Evolutionary conservation across 1,139 yeast species (phyloP).

Genomic region (Yamadazyma triangularis): DNA sequence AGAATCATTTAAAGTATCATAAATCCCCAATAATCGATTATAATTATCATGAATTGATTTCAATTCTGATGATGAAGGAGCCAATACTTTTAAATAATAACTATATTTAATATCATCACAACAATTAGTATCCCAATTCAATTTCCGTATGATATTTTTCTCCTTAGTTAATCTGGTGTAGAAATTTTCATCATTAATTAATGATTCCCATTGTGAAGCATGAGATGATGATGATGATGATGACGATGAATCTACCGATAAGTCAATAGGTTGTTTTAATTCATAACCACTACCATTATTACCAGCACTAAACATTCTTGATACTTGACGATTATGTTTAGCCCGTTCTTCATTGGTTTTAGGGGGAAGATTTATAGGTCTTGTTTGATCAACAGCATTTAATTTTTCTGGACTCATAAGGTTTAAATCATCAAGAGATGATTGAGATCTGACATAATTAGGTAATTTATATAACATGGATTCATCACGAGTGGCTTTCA

Average conservation of each 20-base stretch:
- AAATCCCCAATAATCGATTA: conserved; percentile 18
- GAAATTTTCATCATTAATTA: conserved; percentile 18
- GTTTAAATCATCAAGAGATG: conserved; percentile 39
- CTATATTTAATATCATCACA: conserved; percentile 24
- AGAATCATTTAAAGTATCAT: conserved; percentile 20
- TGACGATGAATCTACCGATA: conserved; percentile 24
- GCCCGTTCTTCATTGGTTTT: conserved; percentile 30
- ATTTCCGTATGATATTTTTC: conserved; percentile 27
- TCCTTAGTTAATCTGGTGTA: conserved; percentile 24
- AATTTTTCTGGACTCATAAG: conserved; percentile 41
- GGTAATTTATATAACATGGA: conserved; percentile 36
- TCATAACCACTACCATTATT: too few species aligned
- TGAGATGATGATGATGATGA: too few species aligned
- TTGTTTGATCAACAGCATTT: conserved; percentile 35
- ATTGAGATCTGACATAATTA: conserved; percentile 34
- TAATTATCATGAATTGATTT: conserved; percentile 11
- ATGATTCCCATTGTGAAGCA: conserved; percentile 11
- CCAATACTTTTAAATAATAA: conserved; percentile 25
- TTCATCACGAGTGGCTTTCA: conserved; percentile 30
- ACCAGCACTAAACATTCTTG: conserved; percentile 29
- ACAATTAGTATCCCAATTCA: conserved; percentile 38
- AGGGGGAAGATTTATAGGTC: conserved; percentile 47
- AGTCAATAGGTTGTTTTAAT: conserved; percentile 12
- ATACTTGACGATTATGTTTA: conserved; percentile 38
- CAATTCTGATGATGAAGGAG: background rate